Conservation (phyloP, 2,329 filamentous ascomycete species). For the Xylaria polymorpha region DNA sequence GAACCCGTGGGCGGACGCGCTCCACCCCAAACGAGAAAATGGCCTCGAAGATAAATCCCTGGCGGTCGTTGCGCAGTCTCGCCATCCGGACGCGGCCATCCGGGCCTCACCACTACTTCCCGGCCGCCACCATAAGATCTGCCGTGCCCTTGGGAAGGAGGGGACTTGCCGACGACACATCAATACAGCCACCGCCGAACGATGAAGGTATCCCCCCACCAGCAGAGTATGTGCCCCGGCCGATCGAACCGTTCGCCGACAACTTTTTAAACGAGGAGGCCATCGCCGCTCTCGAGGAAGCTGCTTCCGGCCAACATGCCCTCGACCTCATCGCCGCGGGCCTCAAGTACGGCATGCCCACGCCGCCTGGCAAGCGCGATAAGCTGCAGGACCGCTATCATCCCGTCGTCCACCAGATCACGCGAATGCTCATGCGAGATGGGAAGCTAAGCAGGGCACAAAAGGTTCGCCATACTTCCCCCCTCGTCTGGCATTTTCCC, state of each 20-base stretch:
- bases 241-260: conserved; percentile 44
- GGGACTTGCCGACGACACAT: conserved; percentile 41
- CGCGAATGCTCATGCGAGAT: conserved; percentile 89
- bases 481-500: conserved; percentile 27
- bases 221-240: conserved; percentile 29
- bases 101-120: conserved; percentile 17
- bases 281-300: conserved; percentile 47
- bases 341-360: conserved; percentile 82
- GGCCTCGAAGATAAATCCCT: conserved; percentile 50
- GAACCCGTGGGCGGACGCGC: conserved; percentile 38
- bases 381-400: conserved; percentile 87
- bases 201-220: conserved; percentile 16
- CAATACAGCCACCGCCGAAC: conserved; percentile 34
- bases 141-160: conserved; percentile 36
- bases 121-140: conserved; percentile 5
- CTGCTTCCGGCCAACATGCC: conserved; percentile 44
- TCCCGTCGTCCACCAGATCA: conserved; percentile 85
- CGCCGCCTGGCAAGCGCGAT: conserved; percentile 62
- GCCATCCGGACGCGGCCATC: conserved; percentile 46
- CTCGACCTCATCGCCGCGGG: conserved; percentile 59
- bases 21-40: conserved; percentile 40
- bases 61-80: conserved; percentile 47
- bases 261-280: conserved; percentile 49
- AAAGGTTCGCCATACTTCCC: no score
- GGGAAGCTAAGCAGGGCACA: conserved; percentile 93